phyloP scores from a whole-genome alignment of 495 filamentous ascomycete genomes.

The Podospora didyma region DNA sequence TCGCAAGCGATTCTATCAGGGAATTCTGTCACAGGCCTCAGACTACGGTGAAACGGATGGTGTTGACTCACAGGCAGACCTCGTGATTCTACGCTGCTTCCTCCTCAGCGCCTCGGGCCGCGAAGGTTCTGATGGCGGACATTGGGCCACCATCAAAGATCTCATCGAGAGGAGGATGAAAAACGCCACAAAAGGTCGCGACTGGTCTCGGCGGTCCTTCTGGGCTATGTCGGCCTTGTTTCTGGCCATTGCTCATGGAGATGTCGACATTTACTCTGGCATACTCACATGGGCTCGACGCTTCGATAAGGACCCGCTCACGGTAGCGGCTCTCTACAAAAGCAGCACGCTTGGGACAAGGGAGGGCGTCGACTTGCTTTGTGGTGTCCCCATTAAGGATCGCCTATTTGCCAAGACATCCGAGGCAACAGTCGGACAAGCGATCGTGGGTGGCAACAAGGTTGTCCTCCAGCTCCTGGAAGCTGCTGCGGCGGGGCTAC shows the following conservation, averaged over 20 bases:
- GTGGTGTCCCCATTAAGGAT: constrained; percentile 7
- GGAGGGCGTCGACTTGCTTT: constrained; percentile 16
- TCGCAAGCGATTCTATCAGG: neutral
- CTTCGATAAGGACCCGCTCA: constrained; percentile 13
- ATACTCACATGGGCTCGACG: constrained; percentile 20
- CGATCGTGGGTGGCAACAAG: constrained; percentile 12
- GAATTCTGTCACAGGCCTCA: neutral
- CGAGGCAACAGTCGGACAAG: neutral
- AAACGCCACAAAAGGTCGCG: constrained; percentile 6
- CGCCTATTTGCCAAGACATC: neutral
- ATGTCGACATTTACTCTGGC: constrained; percentile 18
- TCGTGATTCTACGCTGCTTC: neutral
- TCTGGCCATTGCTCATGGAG: constrained; percentile 19
- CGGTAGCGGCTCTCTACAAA: constrained; percentile 2
- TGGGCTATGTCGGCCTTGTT: constrained; percentile 18
- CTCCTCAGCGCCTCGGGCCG: neutral
- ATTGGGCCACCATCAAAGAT: neutral
- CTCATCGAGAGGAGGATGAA: constrained; percentile 7
- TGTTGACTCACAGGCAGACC: neutral
- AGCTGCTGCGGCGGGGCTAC: constrained; percentile 3
- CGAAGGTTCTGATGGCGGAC: neutral
- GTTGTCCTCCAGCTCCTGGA: constrained; percentile 16
- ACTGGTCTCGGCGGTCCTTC: constrained; percentile 3
- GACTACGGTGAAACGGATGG: neutral
- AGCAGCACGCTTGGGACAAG: constrained; percentile 1